These are phyloP conservation scores for Arxiozyma slooffiae DNA, from an alignment of 1,139 yeast species.

Conservation along the genomic window DNA sequence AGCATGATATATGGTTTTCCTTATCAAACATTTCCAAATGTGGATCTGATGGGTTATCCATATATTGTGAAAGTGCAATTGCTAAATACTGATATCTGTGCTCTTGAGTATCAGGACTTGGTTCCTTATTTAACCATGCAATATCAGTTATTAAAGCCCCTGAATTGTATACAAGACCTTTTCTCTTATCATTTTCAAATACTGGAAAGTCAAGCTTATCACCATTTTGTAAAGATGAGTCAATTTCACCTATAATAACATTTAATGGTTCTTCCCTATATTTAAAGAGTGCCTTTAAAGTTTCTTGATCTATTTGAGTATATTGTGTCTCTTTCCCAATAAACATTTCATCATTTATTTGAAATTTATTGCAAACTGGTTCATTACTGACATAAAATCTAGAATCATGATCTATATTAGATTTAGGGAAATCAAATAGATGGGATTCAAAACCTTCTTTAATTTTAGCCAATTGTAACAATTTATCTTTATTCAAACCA, in stretches of 20 bases:
- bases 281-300: constrained; percentile 13
- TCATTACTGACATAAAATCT: constrained; percentile 12
- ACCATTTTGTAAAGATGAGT: constrained; percentile 14
- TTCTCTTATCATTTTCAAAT: constrained; percentile 31
- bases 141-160: constrained; percentile 50
- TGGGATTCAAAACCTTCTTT: constrained; percentile 33
- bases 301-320: constrained; percentile 10
- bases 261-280: constrained; percentile 11
- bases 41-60: constrained; percentile 29
- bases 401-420: constrained; percentile 13
- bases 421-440: constrained; percentile 27
- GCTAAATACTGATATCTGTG: constrained; percentile 40
- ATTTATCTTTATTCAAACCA: constrained; percentile 31
- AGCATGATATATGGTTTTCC: constrained; percentile 34
- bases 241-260: constrained; percentile 16
- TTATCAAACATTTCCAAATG: constrained; percentile 32
- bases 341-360: constrained; percentile 4
- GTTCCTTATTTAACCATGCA: constrained; percentile 40
- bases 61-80: constrained; percentile 36
- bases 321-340: constrained; percentile 11
- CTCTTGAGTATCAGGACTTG: constrained; percentile 10
- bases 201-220: constrained; percentile 24
- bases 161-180: constrained; percentile 40
- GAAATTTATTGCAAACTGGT: constrained; percentile 11
- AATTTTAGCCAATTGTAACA: constrained; percentile 29